Percentiles rank a stretch among this genome's conserved stretches.
Evolutionary conservation across 1,139 yeast genomes (phyloP).

Genomic region (Saccharomyces pastorianus): DNA sequence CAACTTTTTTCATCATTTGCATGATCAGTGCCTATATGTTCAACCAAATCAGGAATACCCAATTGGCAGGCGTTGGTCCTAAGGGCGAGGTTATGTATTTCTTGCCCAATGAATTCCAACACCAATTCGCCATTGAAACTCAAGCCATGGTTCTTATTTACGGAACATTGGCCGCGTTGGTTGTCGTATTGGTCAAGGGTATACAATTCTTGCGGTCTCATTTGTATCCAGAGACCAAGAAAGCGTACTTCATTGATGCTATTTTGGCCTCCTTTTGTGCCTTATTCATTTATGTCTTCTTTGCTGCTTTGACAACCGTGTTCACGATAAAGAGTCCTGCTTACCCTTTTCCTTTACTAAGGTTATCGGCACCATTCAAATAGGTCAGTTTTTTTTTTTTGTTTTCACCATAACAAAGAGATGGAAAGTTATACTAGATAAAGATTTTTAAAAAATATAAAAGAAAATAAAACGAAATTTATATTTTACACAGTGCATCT

Average conservation of each 20-base stretch:
- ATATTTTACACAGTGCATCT: background rate
- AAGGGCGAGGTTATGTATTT: conserved; percentile 58
- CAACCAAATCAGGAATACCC: conserved; percentile 73
- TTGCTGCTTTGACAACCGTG: conserved; percentile 46
- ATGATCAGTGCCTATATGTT: conserved; percentile 91
- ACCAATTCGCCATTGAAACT: conserved; percentile 77
- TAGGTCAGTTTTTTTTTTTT: background rate
- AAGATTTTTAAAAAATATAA: background rate
- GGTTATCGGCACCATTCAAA: conserved; percentile 22
- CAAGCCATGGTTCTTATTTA: conserved; percentile 61
- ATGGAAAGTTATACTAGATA: background rate
- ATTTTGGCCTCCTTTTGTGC: conserved; percentile 39
- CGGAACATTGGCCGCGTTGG: conserved; percentile 45
- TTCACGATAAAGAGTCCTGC: conserved; percentile 53
- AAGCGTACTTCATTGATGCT: conserved; percentile 36
- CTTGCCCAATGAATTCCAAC: conserved; percentile 54
- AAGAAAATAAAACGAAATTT: background rate
- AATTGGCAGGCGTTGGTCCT: conserved; percentile 52
- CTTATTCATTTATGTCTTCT: conserved; percentile 40
- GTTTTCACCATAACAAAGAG: background rate
- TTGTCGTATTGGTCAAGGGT: conserved; percentile 43
- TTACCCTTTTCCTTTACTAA: conserved; percentile 46
- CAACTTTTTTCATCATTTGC: conserved; percentile 52
- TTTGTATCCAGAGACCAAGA: conserved; percentile 13
- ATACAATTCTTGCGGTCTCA: conserved; percentile 41